Evolutionary conservation across 2,329 filamentous ascomycete genomes (phyloP), one percentile per base, ranked within the genome.

Genomic region (Monilinia fructicola): DNA sequence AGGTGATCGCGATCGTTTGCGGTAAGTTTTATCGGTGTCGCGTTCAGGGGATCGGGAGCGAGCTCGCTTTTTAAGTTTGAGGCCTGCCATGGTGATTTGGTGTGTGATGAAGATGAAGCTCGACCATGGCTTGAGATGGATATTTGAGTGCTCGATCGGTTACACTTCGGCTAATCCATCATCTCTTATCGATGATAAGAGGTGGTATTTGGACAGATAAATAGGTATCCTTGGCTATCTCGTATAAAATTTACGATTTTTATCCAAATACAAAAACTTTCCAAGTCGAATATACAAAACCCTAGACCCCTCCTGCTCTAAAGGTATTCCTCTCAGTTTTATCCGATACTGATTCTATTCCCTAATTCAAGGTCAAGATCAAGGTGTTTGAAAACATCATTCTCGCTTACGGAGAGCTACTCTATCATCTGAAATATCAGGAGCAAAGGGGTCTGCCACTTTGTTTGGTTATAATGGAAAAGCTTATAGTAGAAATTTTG

Each of bases 51-150:
- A 65, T 52, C 64, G 52, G 26, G 64, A 65, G 21, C 64, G 64
- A 31, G 64, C 64, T 54, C 64, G 11, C 21, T 65, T 65, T 44
- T 65, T 65, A 6, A 65, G 55, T 65, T 65, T 65, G 35, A 65
- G 64, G 31, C 64, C 64, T 61, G 64, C 64, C 64, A 65, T 65
- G 23, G 9, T 61, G 54, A 12, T 23, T 23, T 58, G n/a, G 26
- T 42, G n/a, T 12, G 11, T 44, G 31, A 53, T 26, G 14, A 40
- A 42, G 16, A 48, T 38, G 54, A 58, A 21, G 21, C 61, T 28
- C 23, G 21, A 31, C 48, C 42, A 42, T 42, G 42, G 63, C n/a
- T 59, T 50, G 48, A 21, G 12, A 38, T 44, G 12, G 21, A 61
- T 50, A 14, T 23, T 61, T 14, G 38, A 31, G 42, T 21, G 35